Evolutionary conservation across 257 asterid genomes (phyloP).

Genomic region (Eustoma russellianum): DNA sequence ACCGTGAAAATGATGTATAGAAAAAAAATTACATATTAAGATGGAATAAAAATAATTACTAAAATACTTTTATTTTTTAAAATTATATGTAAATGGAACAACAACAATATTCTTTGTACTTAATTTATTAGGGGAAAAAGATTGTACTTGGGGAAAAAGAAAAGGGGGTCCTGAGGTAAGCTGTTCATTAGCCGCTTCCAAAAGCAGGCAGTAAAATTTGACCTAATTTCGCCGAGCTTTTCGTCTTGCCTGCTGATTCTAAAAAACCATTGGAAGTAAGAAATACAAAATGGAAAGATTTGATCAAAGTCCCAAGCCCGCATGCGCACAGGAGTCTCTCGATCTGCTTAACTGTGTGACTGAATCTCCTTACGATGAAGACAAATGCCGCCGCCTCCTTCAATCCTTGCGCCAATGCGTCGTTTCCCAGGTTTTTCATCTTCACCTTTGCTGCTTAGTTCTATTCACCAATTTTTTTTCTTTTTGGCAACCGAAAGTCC

Average conservation of each 20-base stretch:
- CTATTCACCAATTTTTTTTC: not conserved
- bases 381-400: conserved; percentile 53
- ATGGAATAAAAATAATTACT: no score
- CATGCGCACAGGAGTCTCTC: conserved; percentile 60
- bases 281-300: conserved; percentile 6
- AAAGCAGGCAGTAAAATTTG: not conserved
- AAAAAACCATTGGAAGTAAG: not conserved
- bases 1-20: no score
- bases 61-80: no score
- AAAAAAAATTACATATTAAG: no score
- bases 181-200: no score
- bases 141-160: no score
- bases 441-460: not conserved
- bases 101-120: no score
- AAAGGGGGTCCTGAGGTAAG: no score
- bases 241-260: not conserved
- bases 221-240: not conserved
- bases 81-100: no score
- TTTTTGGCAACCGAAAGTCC: not conserved
- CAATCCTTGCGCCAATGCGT: conserved; percentile 61
- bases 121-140: no score
- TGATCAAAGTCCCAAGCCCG: conserved; percentile 33
- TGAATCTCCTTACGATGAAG: conserved; percentile 55
- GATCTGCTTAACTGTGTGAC: conserved; percentile 75
- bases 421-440: no score